A percentile compares a stretch with the other conserved stretches of the same genome.
These are phyloP conservation scores for Penicillium verrucosum DNA, from an alignment of 2,329 filamentous ascomycete genomes.

Conservation along the genomic window DNA sequence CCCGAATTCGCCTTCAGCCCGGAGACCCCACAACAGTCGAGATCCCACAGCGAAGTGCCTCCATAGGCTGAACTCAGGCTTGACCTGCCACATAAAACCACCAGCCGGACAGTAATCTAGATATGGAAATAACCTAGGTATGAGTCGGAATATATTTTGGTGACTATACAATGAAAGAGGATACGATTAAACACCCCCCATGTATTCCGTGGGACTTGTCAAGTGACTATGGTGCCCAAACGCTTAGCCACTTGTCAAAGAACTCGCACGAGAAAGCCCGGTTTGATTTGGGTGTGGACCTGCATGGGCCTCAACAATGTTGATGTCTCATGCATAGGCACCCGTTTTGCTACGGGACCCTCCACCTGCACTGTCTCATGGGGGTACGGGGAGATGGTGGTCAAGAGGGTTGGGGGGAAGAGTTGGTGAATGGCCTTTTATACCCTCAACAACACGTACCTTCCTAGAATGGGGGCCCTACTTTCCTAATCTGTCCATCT, in stretches of 20 bases:
- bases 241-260: background rate
- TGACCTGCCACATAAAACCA: background rate
- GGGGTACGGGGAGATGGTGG: background rate
- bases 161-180: background rate
- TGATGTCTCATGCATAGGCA: background rate
- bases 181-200: background rate
- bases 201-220: background rate
- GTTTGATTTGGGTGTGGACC: background rate
- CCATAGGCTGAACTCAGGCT: background rate
- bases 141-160: background rate
- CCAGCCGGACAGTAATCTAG: background rate
- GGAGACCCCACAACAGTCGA: background rate
- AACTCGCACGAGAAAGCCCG: background rate
- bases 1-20: background rate
- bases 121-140: background rate
- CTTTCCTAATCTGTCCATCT: background rate
- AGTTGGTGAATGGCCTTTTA: background rate
- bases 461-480: background rate
- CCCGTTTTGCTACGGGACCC: background rate
- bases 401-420: no score
- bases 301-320: background rate
- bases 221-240: background rate
- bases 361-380: background rate
- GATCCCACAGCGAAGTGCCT: background rate
- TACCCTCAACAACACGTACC: background rate